Evolutionary conservation across 495 filamentous ascomycete genomes (phyloP), one percentile per base, ranked within the genome.

Genomic region (Cudoniella acicularis): DNA sequence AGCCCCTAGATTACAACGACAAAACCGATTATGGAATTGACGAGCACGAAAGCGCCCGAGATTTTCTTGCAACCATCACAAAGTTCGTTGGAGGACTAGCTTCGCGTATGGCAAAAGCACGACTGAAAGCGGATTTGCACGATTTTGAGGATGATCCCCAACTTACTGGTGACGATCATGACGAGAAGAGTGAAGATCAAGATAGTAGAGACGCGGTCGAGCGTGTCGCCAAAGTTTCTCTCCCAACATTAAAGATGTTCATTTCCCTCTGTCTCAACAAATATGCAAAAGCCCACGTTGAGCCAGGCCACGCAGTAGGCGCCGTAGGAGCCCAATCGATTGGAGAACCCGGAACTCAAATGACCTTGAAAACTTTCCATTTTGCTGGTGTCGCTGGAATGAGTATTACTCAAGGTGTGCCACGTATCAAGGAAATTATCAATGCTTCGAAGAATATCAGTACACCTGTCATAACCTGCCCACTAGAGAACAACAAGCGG

Each of bases 311-410:
- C 67, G 94, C 94, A 11, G 94, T 98, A n/a, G 94, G 95, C 55
- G 95, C 94, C 10, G 90, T 98, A 30, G 94, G 93, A 64, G 95
- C 95, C 13, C 95, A 98, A 73, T 96, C 92, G 25, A 98, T 98
- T 67, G 94, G 95, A 69, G 95, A 98, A 67, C 94, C 95, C 0
- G 94, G 95, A 69, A 98, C 95, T 2, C 95, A 98, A 73, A 98
- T 98, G 95, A 98, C 94, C 1, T 77, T 98, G 66, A 98, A 98
- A 76, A 98, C 94, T 70, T 98, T 98, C 86, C 94, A 98, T 87
- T 98, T 98, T 76, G 94, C 94, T 67, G 94, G 94, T 88, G 95
- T 98, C 61, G 95, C 93, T 22, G 92, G 92, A 67, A 97, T 98
- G 93, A 95, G 89, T 79, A 94, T 98, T 66, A 98, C 95, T 0